Conservation (phyloP, 495 filamentous ascomycete species). For the Daldinia childiae region DNA sequence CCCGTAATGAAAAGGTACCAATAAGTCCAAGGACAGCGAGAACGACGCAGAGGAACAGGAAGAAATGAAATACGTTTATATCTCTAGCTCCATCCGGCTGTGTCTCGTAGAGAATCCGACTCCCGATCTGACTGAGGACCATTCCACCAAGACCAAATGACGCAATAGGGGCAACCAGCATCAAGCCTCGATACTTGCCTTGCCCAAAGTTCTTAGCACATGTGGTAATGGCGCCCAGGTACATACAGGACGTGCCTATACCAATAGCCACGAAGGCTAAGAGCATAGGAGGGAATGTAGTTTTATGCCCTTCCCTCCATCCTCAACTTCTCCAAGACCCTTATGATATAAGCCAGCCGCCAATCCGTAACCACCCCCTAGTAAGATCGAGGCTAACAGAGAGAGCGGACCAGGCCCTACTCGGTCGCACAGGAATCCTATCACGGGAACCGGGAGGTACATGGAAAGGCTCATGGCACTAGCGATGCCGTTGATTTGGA, state of each 20-base stretch:
- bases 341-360: conserved; percentile 80
- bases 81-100: conserved; percentile 69
- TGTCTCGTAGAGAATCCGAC: conserved; percentile 74
- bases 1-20: conserved; percentile 74
- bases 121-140: conserved; percentile 92
- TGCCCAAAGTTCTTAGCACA: conserved; percentile 97
- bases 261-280: conserved; percentile 83
- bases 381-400: conserved; percentile 73
- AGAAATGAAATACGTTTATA: conserved; percentile 86
- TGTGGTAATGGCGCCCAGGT: conserved; percentile 85
- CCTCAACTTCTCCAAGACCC: conserved; percentile 62
- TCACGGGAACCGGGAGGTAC: conserved; percentile 88
- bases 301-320: conserved; percentile 51
- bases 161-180: conserved; percentile 90
- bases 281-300: conserved; percentile 85
- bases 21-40: conserved; percentile 75
- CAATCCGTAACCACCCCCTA: conserved; percentile 82
- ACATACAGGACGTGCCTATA: conserved; percentile 84
- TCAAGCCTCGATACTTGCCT: conserved; percentile 86
- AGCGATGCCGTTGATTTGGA: conserved; percentile 87
- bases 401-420: conserved; percentile 79
- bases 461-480: conserved; percentile 84
- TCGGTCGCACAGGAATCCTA: conserved; percentile 91
- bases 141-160: conserved; percentile 91
- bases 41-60: conserved; percentile 77